These are phyloP conservation scores for Fraxinus albicans DNA, from an alignment of 305 asterid species.

Conservation along the genomic window DNA sequence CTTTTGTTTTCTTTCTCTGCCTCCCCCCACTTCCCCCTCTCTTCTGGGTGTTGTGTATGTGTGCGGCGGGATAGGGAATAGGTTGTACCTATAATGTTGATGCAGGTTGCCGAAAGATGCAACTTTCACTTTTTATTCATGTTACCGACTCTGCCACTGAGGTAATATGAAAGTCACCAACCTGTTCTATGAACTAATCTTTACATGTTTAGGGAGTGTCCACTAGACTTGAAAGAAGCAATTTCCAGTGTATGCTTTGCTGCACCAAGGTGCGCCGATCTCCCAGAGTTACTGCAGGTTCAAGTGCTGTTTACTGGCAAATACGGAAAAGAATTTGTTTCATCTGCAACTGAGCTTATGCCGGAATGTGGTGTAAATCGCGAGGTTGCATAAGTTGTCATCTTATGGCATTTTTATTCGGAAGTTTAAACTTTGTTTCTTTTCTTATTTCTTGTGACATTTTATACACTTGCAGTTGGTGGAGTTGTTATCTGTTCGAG, in stretches of 20 bases:
- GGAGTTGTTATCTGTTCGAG: slow-evolving; percentile 83
- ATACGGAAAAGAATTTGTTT: slow-evolving; percentile 87
- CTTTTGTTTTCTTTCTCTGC: neutral
- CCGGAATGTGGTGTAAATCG: slow-evolving; percentile 99
- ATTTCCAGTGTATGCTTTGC: slow-evolving; percentile 97
- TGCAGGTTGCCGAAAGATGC: neutral
- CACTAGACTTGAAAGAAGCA: slow-evolving; percentile 95
- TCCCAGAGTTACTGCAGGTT: slow-evolving; percentile 76
- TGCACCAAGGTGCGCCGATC: slow-evolving; percentile 99
- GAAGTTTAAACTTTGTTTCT: neutral
- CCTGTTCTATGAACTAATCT: slow-evolving; percentile 15
- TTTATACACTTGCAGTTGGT: slow-evolving; percentile 54
- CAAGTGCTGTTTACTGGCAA: slow-evolving; percentile 78
- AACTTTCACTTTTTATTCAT: neutral
- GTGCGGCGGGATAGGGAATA: neutral
- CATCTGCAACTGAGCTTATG: slow-evolving; percentile 93
- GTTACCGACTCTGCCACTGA: neutral
- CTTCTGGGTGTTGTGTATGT: neutral
- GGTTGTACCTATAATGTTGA: neutral
- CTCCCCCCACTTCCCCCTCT: neutral
- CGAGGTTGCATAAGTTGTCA: slow-evolving; percentile 50
- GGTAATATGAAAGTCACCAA: neutral
- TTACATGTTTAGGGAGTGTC: slow-evolving; percentile 80
- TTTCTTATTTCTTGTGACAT: slow-evolving; percentile 7
- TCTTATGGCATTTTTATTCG: neutral